Conservation (phyloP, 192 early-diverging fungal genomes). For the Coemansia sp. region DNA sequence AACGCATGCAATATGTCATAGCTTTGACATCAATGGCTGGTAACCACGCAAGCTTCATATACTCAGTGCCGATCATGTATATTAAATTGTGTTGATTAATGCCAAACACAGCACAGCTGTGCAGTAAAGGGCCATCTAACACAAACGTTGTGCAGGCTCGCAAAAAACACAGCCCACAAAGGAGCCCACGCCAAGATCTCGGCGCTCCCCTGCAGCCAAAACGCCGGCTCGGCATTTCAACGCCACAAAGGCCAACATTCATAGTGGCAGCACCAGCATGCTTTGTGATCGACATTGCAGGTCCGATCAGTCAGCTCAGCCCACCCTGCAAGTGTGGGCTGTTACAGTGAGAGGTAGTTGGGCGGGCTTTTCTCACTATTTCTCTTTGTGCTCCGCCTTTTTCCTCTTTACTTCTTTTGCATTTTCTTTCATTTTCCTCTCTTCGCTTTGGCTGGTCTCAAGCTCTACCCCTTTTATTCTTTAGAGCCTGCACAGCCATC, state of each 20-base stretch:
- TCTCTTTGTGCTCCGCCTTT: not conserved
- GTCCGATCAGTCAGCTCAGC: not conserved
- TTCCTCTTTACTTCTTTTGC: not conserved
- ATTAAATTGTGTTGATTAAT: not conserved
- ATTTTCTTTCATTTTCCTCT: not conserved
- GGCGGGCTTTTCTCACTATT: not conserved
- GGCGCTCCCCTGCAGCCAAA: not conserved
- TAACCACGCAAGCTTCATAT: not conserved
- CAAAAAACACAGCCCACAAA: not conserved
- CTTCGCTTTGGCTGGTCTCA: constrained; percentile 4
- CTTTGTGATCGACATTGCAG: not conserved
- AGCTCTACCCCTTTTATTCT: not conserved
- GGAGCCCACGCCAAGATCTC: not conserved
- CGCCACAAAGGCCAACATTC: not conserved
- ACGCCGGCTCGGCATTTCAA: not conserved
- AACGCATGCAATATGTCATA: not conserved
- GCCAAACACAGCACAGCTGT: not conserved
- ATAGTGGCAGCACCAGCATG: not conserved
- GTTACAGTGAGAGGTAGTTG: not conserved
- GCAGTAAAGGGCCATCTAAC: not conserved
- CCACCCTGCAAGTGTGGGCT: constrained; percentile 1
- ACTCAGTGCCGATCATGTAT: not conserved
- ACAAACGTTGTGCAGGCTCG: not conserved
- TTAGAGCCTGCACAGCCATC: constrained; percentile 2
- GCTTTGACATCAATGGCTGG: not conserved